Conservation (phyloP, 78 protist species). For the Thecamonas trahens region DNA sequence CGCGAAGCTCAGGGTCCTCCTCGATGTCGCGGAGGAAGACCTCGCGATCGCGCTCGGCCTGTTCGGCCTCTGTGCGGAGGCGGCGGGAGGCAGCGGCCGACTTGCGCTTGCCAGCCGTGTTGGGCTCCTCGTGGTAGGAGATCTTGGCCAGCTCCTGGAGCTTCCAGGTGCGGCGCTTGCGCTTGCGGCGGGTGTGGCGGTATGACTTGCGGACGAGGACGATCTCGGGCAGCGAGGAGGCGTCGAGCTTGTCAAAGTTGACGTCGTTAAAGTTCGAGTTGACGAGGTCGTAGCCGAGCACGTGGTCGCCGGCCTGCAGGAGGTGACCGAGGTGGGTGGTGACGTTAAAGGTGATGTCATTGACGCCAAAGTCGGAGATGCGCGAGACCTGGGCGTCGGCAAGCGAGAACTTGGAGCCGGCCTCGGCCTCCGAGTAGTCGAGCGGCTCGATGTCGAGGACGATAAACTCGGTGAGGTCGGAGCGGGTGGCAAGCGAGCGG, state of each 20-base stretch:
- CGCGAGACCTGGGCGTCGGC: conserved; percentile 69
- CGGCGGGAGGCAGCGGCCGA: not conserved
- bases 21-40: conserved; percentile 76
- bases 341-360: conserved; percentile 35
- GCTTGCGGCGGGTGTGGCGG: conserved; percentile 31
- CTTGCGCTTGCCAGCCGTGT: not conserved
- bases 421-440: not conserved
- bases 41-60: conserved; percentile 41
- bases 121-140: not conserved
- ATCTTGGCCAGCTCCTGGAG: not conserved
- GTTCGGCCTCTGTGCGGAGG: not conserved
- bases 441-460: conserved; percentile 72
- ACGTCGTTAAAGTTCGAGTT: conserved; percentile 44
- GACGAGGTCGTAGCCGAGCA: conserved; percentile 64
- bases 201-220: conserved; percentile 76
- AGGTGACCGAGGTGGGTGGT: conserved; percentile 81
- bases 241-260: conserved; percentile 15
- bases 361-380: conserved; percentile 52
- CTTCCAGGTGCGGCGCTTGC: conserved; percentile 23
- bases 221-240: conserved; percentile 56
- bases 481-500: conserved; percentile 29
- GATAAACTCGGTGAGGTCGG: conserved; percentile 55
- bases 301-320: conserved; percentile 79
- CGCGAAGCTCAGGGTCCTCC: conserved; percentile 64
- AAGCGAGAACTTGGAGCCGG: conserved; percentile 20